Evolutionary conservation across 495 filamentous ascomycete species (phyloP), one percentile per base, ranked within the genome.

Genomic region (Aspergillus baeticus): DNA sequence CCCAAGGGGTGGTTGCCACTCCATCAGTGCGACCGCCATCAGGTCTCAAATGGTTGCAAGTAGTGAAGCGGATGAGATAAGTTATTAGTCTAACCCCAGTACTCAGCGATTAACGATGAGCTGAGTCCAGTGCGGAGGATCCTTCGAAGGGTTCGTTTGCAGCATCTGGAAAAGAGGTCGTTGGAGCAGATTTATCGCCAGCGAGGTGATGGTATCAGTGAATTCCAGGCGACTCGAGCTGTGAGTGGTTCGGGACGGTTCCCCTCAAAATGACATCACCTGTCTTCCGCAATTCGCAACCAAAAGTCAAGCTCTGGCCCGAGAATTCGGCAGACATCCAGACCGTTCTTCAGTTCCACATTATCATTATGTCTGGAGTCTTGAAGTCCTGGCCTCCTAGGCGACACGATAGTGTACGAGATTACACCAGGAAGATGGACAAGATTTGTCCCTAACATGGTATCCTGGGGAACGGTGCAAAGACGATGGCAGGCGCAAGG

Each of bases 1-100:
- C 44, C 57, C 52, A 43, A 62, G 50, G 22, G 49, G 10, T 21
- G 54, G 37, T 51, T 46, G 46, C 41, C 41, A 57, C 13, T 42
- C 46, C 44, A 54, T 47, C 10, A 51, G 50, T 45, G 54, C 57
- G 18, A 59, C 55, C 11, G 61, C 58, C 62, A 65, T 60, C 37
- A 23, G 42, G 34, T 38, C n/a, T n/a, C 21, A 17, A 35, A 21
- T 29, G 3, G 45, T n/a, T 36, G 29, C 20, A 29, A 29, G 29
- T 23, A 23, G n/a, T 46, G 5, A 31, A 6, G 18, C 21, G 29
- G 13, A 36, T 36, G 17, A 20, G 34, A 23, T 5, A 20, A n/a
- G n/a, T n/a, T n/a, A 43, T 22, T 22, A 43, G 5, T 6, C 13
- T 21, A 3, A n/a, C 15, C 43, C 45, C 36, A 3, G 20, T 26